Conservation (phyloP, 352 stramenopile genomes). For the Globisporangium middletonii region DNA sequence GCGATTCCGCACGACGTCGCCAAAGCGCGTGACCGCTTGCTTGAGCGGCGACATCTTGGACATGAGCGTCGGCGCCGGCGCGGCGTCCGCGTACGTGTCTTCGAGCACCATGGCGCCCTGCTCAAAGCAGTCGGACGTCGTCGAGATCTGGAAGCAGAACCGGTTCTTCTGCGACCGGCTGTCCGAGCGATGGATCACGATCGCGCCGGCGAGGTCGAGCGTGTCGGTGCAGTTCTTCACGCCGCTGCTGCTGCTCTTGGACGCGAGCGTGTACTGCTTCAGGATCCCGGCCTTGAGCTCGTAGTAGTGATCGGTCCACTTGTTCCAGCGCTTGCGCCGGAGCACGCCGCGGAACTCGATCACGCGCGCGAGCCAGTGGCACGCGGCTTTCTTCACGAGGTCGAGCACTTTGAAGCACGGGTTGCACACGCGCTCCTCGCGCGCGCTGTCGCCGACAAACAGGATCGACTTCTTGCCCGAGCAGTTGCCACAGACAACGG, state of each 20-base stretch:
- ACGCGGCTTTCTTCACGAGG: constrained; percentile 54
- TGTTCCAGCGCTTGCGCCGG: constrained; percentile 63
- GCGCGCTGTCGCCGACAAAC: constrained; percentile 60
- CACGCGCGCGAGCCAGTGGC: constrained; percentile 61
- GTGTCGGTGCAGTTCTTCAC: constrained; percentile 51
- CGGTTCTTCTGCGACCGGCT: constrained; percentile 60
- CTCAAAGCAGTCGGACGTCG: constrained; percentile 27
- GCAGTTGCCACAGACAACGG: constrained; percentile 74
- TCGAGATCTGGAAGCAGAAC: constrained; percentile 81
- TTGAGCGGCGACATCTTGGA: constrained; percentile 63
- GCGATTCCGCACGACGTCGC: constrained; percentile 30
- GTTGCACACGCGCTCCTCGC: constrained; percentile 65
- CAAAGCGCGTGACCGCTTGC: constrained; percentile 49
- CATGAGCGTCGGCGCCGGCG: constrained; percentile 15
- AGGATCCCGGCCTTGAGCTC: constrained; percentile 69
- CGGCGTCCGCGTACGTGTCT: constrained; percentile 12
- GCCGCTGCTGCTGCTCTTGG: constrained; percentile 10
- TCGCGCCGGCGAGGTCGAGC: constrained; percentile 64
- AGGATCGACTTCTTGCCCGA: constrained; percentile 58
- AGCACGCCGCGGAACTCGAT: constrained; percentile 69
- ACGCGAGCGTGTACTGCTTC: constrained; percentile 72
- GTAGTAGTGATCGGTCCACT: constrained; percentile 81
- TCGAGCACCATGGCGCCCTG: constrained; percentile 15
- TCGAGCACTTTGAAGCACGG: constrained; percentile 62
- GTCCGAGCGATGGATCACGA: constrained; percentile 76